Percentiles rank a stretch among this genome's conserved stretches.
These are phyloP conservation scores for Pseudocercospora musae DNA, from an alignment of 2,329 filamentous ascomycete genomes.

Conservation along the genomic window DNA sequence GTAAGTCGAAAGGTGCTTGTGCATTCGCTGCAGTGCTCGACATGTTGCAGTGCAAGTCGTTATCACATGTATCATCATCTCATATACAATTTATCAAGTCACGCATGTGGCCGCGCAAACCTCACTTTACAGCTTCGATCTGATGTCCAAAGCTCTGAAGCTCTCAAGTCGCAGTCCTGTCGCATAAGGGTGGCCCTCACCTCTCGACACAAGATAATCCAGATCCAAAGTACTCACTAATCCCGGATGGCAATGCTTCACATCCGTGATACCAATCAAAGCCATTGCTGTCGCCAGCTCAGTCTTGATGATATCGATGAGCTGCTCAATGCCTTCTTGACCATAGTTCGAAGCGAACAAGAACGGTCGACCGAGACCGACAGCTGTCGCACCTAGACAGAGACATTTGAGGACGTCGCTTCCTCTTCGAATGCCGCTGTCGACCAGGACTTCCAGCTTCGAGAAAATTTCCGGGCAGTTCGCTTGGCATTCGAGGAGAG, in stretches of 20 bases:
- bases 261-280: slow-evolving; percentile 59
- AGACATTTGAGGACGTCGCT: slow-evolving; percentile 66
- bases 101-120: not conserved
- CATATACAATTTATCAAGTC: not conserved
- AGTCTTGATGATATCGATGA: slow-evolving; percentile 41
- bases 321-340: slow-evolving; percentile 49
- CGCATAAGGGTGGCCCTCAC: slow-evolving; percentile 26
- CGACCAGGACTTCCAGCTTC: slow-evolving; percentile 59
- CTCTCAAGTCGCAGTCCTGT: slow-evolving; percentile 19
- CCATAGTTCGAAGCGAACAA: slow-evolving; percentile 62
- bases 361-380: slow-evolving; percentile 60
- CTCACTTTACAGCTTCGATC: slow-evolving; percentile 2
- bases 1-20: too few species aligned
- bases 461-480: slow-evolving; percentile 60
- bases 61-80: not conserved
- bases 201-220: slow-evolving; percentile 46
- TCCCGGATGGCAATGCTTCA: slow-evolving; percentile 59
- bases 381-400: slow-evolving; percentile 62
- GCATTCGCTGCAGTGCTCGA: too few species aligned
- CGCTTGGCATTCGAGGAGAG: slow-evolving; percentile 61
- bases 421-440: slow-evolving; percentile 63
- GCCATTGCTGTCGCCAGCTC: slow-evolving; percentile 65
- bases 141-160: slow-evolving; percentile 1
- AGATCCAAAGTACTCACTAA: slow-evolving; percentile 53
- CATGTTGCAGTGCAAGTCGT: not conserved